phyloP scores from a whole-genome alignment of 495 filamentous ascomycete genomes.

The Aspergillus conjunctus region DNA sequence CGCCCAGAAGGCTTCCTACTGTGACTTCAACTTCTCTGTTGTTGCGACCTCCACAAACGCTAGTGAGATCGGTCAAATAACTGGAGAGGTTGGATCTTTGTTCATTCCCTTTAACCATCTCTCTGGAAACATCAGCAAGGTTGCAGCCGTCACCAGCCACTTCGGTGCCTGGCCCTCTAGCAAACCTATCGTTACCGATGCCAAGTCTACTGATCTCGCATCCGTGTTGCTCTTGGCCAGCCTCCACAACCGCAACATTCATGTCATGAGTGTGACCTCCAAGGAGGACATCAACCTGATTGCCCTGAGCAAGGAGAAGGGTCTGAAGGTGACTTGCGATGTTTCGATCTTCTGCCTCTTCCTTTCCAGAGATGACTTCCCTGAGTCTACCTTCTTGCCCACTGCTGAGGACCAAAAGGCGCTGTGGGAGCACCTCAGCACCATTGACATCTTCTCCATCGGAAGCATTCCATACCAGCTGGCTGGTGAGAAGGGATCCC shows the following conservation, averaged over 20 bases:
- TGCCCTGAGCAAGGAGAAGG: conserved; percentile 78
- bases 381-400: conserved; percentile 67
- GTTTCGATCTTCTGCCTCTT: conserved; percentile 82
- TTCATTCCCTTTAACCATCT: conserved; percentile 90
- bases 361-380: conserved; percentile 73
- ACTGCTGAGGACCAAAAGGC: conserved; percentile 72
- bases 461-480: conserved; percentile 83
- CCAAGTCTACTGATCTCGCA: conserved; percentile 79
- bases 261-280: conserved; percentile 79
- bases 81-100: conserved; percentile 76
- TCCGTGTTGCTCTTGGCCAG: conserved; percentile 79
- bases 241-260: conserved; percentile 80
- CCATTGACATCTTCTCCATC: conserved; percentile 82
- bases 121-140: conserved; percentile 84
- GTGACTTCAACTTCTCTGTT: conserved; percentile 87
- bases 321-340: conserved; percentile 82
- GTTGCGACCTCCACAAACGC: conserved; percentile 77
- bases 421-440: conserved; percentile 75
- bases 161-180: conserved; percentile 78
- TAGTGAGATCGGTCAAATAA: conserved; percentile 71
- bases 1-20: conserved; percentile 65
- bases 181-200: conserved; percentile 86
- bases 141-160: conserved; percentile 78
- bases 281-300: conserved; percentile 84
- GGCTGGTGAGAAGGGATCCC: conserved; percentile 60